Evolutionary conservation across 2,329 filamentous ascomycete species (phyloP), one percentile per base, ranked within the genome.

Genomic region (Coleophoma eucalyptorum): DNA sequence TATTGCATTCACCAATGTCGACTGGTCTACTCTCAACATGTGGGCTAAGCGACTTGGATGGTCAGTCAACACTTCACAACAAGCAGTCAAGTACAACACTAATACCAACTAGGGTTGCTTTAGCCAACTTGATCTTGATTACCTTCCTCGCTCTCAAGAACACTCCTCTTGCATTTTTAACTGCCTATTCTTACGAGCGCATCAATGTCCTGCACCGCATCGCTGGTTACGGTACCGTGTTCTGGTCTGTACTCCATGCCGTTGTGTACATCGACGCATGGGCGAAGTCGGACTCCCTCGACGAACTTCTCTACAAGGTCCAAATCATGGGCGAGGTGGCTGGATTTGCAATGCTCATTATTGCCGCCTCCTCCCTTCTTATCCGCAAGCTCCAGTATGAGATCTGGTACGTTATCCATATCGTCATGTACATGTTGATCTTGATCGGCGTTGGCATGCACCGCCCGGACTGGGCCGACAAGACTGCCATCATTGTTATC

Each of bases 121-220:
- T 72, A 12, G 67, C 61, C 32, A 84, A 84, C 56, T 62, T 81
- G 31, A 65, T 69, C 12, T 65, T 84, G 15, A 70, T 80, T 12
- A 67, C 81, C 12, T 76, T 83, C 45, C 66, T 84, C 15, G 71
- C 75, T 1, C 67, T 84, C 40, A 83, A 82, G 57, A 82, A 83
- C 58, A 83, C 80, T 0, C 81, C 80, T 0, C 62, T 84, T 16
- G 75, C 75, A 0, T 73, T 74, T 52, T 55, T 84, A 11, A 76
- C 76, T 1, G 67, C 72, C 2, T 78, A 76, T 58, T 82, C 79
- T 5, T 80, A 84, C 60, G 80, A 84, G 53, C 72, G 77, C 18
- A 72, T 84, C 47, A 83, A 82, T 57, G 70, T 76, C 45, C 69
- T 84, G 3, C 81, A 84, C 57, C 76, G 76, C 51, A 66, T 78